phyloP scores from a whole-genome alignment of 2,329 filamentous ascomycete genomes.

The Fusarium oxysporum region DNA sequence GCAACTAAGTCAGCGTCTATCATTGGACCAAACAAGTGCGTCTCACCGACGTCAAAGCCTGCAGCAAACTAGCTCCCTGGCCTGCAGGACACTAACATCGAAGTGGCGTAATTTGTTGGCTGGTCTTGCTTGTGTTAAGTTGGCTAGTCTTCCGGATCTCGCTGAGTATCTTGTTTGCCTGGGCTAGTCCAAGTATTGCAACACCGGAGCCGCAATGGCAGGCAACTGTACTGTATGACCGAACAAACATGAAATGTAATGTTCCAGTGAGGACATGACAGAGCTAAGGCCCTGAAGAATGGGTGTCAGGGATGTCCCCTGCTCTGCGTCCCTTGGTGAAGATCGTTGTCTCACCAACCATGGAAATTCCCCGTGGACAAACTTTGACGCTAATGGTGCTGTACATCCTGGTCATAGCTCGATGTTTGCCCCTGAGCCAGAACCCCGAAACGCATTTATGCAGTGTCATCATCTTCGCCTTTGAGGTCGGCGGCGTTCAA shows the following conservation, averaged over 20 bases:
- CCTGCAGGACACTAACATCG: neutral
- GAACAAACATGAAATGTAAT: neutral
- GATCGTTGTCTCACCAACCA: slow-evolving; percentile 31
- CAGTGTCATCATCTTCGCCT: neutral
- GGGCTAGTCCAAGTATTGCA: neutral
- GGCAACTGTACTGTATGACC: neutral
- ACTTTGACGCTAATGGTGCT: slow-evolving; percentile 1
- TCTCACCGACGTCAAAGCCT: neutral
- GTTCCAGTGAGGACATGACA: neutral
- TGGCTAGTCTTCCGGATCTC: neutral
- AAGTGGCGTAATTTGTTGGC: neutral
- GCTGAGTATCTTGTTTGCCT: neutral
- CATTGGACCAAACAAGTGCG: neutral
- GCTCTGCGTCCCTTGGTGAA: slow-evolving; percentile 15
- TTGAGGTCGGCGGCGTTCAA: neutral
- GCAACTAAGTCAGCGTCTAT: neutral
- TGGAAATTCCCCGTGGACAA: slow-evolving; percentile 5
- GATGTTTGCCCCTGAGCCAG: neutral
- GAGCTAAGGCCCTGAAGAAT: neutral
- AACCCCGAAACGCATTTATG: neutral
- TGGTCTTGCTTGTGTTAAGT: neutral
- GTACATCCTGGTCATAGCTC: slow-evolving; percentile 7
- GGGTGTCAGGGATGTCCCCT: neutral
- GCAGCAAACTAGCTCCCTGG: neutral
- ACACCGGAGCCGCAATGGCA: neutral